Conservation (phyloP, 768 basidiomycete genomes). For the Pleurotus eryngii region DNA sequence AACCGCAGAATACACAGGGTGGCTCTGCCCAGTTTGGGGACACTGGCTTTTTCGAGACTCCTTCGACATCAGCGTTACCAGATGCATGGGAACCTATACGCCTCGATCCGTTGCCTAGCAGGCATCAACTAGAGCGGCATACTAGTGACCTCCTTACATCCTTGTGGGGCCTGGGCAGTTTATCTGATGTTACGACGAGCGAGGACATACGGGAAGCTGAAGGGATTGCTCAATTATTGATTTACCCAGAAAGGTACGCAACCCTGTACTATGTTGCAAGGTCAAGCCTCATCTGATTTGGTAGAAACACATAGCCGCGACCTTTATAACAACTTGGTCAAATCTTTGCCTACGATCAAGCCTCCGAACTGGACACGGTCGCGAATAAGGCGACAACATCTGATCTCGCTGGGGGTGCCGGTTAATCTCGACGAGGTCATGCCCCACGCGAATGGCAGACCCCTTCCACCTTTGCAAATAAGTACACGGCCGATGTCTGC, state of each 20-base stretch:
- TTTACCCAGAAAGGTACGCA: constrained; percentile 69
- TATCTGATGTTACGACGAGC: constrained; percentile 54
- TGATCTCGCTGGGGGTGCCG: constrained; percentile 89
- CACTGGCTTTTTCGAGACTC: constrained; percentile 31
- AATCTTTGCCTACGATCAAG: constrained; percentile 70
- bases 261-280: constrained; percentile 3
- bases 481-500: constrained; percentile 79
- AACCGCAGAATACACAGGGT: constrained; percentile 37
- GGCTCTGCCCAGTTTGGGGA: constrained; percentile 33
- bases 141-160: constrained; percentile 64
- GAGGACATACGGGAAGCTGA: constrained; percentile 77
- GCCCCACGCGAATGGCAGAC: constrained; percentile 59
- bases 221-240: constrained; percentile 76
- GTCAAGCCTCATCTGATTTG: constrained; percentile 10
- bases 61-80: constrained; percentile 31
- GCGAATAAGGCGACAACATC: constrained; percentile 83
- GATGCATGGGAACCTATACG: constrained; percentile 57
- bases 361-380: constrained; percentile 96
- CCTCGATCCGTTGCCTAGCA: constrained; percentile 62
- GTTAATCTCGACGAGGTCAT: constrained; percentile 93
- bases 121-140: constrained; percentile 53
- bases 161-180: constrained; percentile 55
- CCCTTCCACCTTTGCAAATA: constrained; percentile 79
- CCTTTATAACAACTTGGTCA: constrained; percentile 68
- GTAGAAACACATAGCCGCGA: constrained; percentile 55